Evolutionary conservation across 305 asterid genomes (phyloP), one percentile per base, ranked within the genome.

Genomic region (Fraxinus albicans): DNA sequence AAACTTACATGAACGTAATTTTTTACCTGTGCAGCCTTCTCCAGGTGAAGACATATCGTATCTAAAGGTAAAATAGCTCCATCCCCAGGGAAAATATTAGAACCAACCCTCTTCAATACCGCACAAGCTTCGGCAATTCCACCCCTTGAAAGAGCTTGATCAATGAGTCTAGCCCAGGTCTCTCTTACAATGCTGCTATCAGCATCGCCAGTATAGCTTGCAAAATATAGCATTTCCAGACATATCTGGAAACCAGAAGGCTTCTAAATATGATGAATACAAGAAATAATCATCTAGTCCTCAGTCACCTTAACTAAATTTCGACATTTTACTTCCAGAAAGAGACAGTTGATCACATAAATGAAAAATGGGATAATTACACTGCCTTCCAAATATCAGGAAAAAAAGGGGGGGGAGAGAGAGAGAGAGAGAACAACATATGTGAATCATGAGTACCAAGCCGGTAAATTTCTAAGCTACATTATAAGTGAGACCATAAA

Each of bases 61-160:
- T 92, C 98, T 82, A 95, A 88, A 21, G 99, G 98, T 86, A 96
- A 90, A 72, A 88, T 88, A 81, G 95, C 90, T 79, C 97, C 98
- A 87, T 94, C 99, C 38, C 97, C 97, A 29, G 97, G 97, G 81
- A 88, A 93, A 86, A 93, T 90, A 73, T 85, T 90, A 65, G 96
- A 91, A 82, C 97, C 98, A 77, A 89, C 98, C 87, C 98, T 96
- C 91, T 90, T 92, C 82, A 96, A 87, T 73, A 93, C 96, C 21
- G 93, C 89, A 89, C 98, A 95, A 79, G 98, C 99, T 89, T 96
- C 99, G 55, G 95, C 97, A 86, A 96, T 88, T 80, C 99, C 99
- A 81, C 97, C 98, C 77, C 91, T 91, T 80, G 91, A 89, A 82
- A 95, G 92, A 86, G 99, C 96, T 91, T 96, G 98, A 92, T 93